Evolutionary conservation across 805 yeast genomes (phyloP), one percentile per base, ranked within the genome.

Genomic region (Priceomyces medius): DNA sequence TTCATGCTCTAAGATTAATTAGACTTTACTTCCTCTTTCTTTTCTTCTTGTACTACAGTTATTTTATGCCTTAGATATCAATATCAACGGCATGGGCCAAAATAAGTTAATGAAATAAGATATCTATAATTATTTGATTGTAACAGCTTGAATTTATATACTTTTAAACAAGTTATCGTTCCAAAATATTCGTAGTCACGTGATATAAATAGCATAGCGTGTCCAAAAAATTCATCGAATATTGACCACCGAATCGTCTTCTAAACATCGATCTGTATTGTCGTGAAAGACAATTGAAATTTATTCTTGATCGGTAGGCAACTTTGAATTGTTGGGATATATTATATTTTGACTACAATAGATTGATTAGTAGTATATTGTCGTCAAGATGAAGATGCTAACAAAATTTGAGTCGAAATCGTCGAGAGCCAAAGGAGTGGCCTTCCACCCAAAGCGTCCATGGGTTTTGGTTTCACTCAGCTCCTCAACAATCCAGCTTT

Each of bases 401-500:
- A 51, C 75, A 42, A 62, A 87, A 83, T 91, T 91, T 66, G 97
- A 95, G 72, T 90, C 98, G 59, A 88, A 93, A 78, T 88, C 97
- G 49, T 87, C 97, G 45, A 78, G 98, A 77, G 96, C 98, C 46
- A 89, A 93, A 69, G 95, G 97, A 51, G 87, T 93, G 60, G 97
- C 99, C 43, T 89, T 93, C 70, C 97, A 95, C 68, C 97, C 98
- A 40, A 82, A 82, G 51, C 74, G 93, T 64, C 97, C 99, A 45
- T 93, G 97, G 97, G 88, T 89, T 45, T 75, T 93, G 54, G 98
- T 90, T 24, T 89, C 98, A 6, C 76, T 95, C 46, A 93, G 91
- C 64, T 87, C 97, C 20, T 88, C 97, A n/a, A 89, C 97, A n/a
- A 91, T 93, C 62, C 99, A 95, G 66, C 76, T 93, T 49, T 93